Conservation (phyloP, 2,329 filamentous ascomycete species). For the Fusarium citri region DNA sequence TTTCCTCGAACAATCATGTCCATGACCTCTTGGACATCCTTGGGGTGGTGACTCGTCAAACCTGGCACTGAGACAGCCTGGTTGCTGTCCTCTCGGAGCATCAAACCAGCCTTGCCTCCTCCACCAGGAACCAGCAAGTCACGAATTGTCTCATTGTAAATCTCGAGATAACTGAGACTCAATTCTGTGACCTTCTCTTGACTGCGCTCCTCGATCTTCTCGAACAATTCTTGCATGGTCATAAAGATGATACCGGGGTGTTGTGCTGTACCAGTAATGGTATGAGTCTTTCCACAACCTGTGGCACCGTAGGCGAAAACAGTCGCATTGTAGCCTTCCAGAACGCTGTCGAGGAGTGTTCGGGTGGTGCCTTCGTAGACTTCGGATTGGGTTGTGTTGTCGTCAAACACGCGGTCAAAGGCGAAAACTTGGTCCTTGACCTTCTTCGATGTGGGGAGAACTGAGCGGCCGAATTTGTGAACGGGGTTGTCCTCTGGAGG, state of each 20-base stretch:
- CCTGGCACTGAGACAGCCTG: constrained; percentile 92
- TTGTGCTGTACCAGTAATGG: constrained; percentile 90
- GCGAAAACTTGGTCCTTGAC: constrained; percentile 98
- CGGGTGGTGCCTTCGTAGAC: constrained; percentile 95
- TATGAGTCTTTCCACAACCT: constrained; percentile 98
- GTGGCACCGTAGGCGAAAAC: constrained; percentile 99
- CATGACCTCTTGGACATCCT: constrained; percentile 96
- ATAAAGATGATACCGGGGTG: constrained; percentile 98
- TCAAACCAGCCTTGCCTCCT: constrained; percentile 84
- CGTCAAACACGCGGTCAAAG: constrained; percentile 97
- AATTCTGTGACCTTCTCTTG: constrained; percentile 91
- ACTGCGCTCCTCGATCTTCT: constrained; percentile 88
- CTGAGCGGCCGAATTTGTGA: constrained; percentile 84
- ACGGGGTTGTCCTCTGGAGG: constrained; percentile 95
- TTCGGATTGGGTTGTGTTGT: constrained; percentile 90
- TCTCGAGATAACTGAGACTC: constrained; percentile 94
- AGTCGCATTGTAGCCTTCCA: constrained; percentile 98
- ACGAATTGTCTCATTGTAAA: constrained; percentile 99
- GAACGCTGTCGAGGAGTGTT: constrained; percentile 89
- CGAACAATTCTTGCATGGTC: constrained; percentile 98
- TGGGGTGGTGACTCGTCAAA: constrained; percentile 89
- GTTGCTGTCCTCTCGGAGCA: constrained; percentile 94
- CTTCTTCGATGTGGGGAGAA: constrained; percentile 86
- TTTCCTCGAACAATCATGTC: constrained; percentile 98
- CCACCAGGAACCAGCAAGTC: constrained; percentile 85